A percentile compares a stretch with the other conserved stretches of the same genome.
phyloP scores from a whole-genome alignment of 1,139 yeast genomes.

The Yueomyces sp. region DNA sequence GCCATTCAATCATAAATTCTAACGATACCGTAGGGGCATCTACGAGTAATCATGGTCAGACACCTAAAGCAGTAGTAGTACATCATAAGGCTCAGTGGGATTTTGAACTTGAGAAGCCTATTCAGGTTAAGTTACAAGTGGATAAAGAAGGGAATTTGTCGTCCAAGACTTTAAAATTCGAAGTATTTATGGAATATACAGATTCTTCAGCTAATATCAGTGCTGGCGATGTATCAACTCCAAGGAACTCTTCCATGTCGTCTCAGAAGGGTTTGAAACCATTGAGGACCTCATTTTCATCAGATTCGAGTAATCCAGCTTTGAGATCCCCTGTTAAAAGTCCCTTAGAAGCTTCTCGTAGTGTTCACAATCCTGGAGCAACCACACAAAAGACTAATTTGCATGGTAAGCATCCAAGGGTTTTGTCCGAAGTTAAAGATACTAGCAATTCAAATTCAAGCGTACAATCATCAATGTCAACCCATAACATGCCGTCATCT shows the following conservation, averaged over 20 bases:
- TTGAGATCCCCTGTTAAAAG: background rate
- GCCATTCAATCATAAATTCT: slow-evolving; percentile 3
- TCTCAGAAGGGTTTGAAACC: background rate
- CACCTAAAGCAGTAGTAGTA: slow-evolving; percentile 28
- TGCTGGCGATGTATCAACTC: background rate
- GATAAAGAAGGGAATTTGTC: slow-evolving; percentile 26
- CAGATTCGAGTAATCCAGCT: background rate
- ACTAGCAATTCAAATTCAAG: background rate
- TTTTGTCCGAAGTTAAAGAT: background rate
- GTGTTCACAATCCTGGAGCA: background rate
- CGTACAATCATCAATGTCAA: background rate
- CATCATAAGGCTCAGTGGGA: slow-evolving; percentile 42
- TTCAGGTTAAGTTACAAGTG: slow-evolving; percentile 31
- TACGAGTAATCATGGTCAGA: slow-evolving; percentile 15
- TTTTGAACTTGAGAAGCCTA: slow-evolving; percentile 25
- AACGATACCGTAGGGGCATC: slow-evolving; percentile 25
- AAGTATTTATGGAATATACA: slow-evolving; percentile 26
- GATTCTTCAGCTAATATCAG: slow-evolving; percentile 2
- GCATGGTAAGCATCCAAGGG: background rate
- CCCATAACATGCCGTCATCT: background rate
- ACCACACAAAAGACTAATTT: background rate
- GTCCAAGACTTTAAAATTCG: slow-evolving; percentile 26
- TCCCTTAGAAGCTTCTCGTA: background rate
- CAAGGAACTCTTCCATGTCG: background rate
- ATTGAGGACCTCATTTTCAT: background rate